Base-by-base conservation (phyloP, 805 yeast genomes). In the Monosporozyma servazzii region DNA sequence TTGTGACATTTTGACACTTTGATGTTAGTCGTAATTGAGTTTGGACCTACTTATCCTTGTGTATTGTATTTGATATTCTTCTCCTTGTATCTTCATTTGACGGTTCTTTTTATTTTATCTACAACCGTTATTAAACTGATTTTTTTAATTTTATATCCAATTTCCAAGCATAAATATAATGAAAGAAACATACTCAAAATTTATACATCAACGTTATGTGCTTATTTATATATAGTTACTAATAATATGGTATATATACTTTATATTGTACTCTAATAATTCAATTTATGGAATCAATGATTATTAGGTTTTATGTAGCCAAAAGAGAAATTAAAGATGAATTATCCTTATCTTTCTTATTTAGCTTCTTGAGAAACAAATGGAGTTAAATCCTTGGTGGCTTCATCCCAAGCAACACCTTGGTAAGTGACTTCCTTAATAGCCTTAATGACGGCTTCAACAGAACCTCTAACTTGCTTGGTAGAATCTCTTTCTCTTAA, bases 401-500 rank as follows among this genome's bases (percentile, higher is more conserved):
- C 96, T 67, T 87, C 88, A 43, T 75, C 80, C 99, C 99, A 91
- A 18, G 87, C 61, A 48, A 70, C 77, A 56, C 88, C 90, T 49
- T 77, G 78, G 67, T 85, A 83, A 51, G 93, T 84, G 67, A 91
- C 80, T 30, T 74, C 77, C 70, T 81, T 80, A 60, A 91, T 81
- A 48, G 97, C 89, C 49, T 74, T 77, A 58, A 87, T 75, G 52
- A 86, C 78, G 18, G 82, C 89, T 50, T 79, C 83, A 53, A 84
- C 77, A 15, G 87, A 73, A 56, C 98, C 99, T 77, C 99, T 88
- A 48, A 90, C 96, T 77, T 91, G 99, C 69, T 82, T 85, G 36
- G 98, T 93, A 51, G 95, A 79, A 71, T 91, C 99, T 77, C 99
- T 87, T 73, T 91, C 98, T 78, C 99, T 88, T 66, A 91, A 77